Evolutionary conservation across 23 red algal species (phyloP).

Genomic region (Pyropia haitanensis): DNA sequence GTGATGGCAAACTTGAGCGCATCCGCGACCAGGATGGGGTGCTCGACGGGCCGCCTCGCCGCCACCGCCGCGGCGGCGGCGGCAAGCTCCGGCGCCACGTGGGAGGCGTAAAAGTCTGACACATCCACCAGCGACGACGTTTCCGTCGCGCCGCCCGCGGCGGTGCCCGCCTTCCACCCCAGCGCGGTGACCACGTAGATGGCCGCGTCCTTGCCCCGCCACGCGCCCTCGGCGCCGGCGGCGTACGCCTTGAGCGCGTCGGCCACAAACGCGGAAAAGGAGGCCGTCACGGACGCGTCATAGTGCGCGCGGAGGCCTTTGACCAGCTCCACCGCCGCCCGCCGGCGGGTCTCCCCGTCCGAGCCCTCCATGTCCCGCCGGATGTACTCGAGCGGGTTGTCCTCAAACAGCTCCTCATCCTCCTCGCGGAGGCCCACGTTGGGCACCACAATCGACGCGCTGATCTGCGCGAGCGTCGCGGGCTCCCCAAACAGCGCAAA

Average conservation of each 20-base stretch:
- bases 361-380: slow-evolving; percentile 94
- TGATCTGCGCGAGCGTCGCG: slow-evolving; percentile 46
- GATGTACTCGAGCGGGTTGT: slow-evolving; percentile 89
- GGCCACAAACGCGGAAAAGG: slow-evolving; percentile 63
- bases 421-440: slow-evolving; percentile 84
- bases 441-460: slow-evolving; percentile 81
- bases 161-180: slow-evolving; percentile 86
- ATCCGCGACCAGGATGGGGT: slow-evolving; percentile 79
- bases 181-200: slow-evolving; percentile 90
- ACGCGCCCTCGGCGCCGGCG: slow-evolving; percentile 31
- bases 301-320: slow-evolving; percentile 72
- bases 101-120: slow-evolving; percentile 55
- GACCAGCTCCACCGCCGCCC: slow-evolving; percentile 79
- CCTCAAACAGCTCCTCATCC: slow-evolving; percentile 91
- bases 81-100: slow-evolving; percentile 53
- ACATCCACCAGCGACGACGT: slow-evolving; percentile 69
- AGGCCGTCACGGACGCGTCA: slow-evolving; percentile 46
- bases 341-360: slow-evolving; percentile 72
- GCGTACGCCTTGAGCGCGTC: slow-evolving; percentile 35
- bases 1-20: slow-evolving; percentile 83
- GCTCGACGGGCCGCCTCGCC: slow-evolving; percentile 3
- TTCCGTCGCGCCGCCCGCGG: slow-evolving; percentile 58
- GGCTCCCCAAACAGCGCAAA: slow-evolving; percentile 44
- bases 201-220: slow-evolving; percentile 79
- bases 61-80: slow-evolving; percentile 19